A percentile compares a stretch with the other conserved stretches of the same genome.
Evolutionary conservation across 345 rosid genomes (phyloP).

Genomic region (Gossypioides kirkii): DNA sequence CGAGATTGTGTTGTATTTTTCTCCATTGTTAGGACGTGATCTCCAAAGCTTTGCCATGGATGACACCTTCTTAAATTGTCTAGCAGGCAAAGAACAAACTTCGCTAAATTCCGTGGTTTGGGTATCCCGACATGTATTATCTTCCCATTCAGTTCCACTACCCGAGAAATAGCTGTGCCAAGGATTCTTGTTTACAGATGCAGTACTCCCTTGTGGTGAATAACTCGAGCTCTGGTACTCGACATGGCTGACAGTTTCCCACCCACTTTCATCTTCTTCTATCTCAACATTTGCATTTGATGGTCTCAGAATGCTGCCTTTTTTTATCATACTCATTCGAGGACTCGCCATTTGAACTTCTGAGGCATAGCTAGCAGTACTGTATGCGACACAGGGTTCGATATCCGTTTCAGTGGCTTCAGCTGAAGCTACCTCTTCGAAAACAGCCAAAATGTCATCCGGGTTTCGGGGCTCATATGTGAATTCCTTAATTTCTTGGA

Average conservation of each 20-base stretch:
- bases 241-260: constrained; percentile 90
- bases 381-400: constrained; percentile 20
- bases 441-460: constrained; percentile 52
- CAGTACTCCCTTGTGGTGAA: constrained; percentile 60
- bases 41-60: constrained; percentile 78
- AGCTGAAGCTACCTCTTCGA: constrained; percentile 44
- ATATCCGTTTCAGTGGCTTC: constrained; percentile 31
- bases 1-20: constrained; percentile 58
- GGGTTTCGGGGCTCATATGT: constrained; percentile 42
- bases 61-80: constrained; percentile 54
- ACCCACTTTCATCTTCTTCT: constrained; percentile 86
- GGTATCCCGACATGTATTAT: constrained; percentile 44
- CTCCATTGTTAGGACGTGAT: constrained; percentile 51
- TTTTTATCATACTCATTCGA: constrained; percentile 26
- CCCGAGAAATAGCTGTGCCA: constrained; percentile 44
- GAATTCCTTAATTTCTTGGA: constrained; percentile 49
- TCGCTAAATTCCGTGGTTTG: constrained; percentile 56
- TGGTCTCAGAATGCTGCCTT: constrained; percentile 28
- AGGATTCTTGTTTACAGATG: constrained; percentile 40
- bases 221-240: constrained; percentile 75
- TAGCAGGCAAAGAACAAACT: constrained; percentile 46
- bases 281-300: constrained; percentile 27
- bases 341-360: constrained; percentile 47
- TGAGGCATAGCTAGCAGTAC: constrained; percentile 42
- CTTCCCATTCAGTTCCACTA: constrained; percentile 56